phyloP scores from a whole-genome alignment of 345 rosid species.

The Populus tremula region DNA sequence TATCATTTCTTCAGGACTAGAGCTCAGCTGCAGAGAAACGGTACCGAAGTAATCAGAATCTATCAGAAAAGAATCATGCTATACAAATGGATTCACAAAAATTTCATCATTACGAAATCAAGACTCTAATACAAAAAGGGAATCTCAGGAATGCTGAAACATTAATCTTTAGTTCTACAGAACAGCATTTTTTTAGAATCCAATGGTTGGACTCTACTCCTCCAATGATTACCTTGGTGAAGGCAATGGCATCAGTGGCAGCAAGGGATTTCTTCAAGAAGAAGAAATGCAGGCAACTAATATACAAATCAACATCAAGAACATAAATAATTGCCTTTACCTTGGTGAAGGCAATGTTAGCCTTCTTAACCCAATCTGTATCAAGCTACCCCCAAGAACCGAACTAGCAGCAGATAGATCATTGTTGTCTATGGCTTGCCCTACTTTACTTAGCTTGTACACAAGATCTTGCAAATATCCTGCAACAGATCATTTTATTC shows the following conservation, averaged over 20 bases:
- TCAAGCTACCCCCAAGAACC: slow-evolving; percentile 69
- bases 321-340: slow-evolving; percentile 24
- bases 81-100: not conserved
- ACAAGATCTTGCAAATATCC: slow-evolving; percentile 88
- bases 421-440: slow-evolving; percentile 82
- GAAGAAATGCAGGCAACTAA: not conserved
- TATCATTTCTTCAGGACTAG: slow-evolving; percentile 60
- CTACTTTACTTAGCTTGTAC: slow-evolving; percentile 84
- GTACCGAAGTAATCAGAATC: slow-evolving; percentile 15
- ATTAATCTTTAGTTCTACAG: not conserved
- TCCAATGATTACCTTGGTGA: not conserved
- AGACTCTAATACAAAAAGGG: not conserved
- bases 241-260: not conserved
- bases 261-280: not conserved
- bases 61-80: not conserved
- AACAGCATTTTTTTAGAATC: not conserved
- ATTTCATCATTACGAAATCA: not conserved
- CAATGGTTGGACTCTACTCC: not conserved
- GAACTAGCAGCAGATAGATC: slow-evolving; percentile 65
- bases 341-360: slow-evolving; percentile 70
- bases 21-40: slow-evolving; percentile 55
- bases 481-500: slow-evolving; percentile 33
- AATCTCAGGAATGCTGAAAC: not conserved
- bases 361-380: slow-evolving; percentile 71
- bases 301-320: not conserved